These are phyloP conservation scores for Ballota nigra DNA, from an alignment of 257 asterid genomes.

Conservation along the genomic window DNA sequence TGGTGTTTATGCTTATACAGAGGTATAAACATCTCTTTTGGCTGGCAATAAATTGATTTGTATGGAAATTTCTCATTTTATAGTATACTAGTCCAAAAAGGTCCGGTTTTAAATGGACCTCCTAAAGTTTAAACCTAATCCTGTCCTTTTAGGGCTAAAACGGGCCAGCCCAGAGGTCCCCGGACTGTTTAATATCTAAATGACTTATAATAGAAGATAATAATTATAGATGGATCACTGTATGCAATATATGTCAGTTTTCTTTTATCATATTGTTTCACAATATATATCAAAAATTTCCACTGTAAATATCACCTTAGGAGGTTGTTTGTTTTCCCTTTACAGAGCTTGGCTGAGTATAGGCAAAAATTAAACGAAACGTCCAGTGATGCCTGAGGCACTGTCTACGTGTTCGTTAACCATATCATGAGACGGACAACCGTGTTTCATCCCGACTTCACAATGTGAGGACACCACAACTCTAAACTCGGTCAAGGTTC, in stretches of 20 bases:
- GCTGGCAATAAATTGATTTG: background rate
- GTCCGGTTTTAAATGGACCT: no score
- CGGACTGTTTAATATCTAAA: no score
- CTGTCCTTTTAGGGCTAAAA: background rate
- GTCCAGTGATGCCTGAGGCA: constrained; percentile 9
- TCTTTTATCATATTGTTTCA: background rate
- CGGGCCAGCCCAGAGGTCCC: no score
- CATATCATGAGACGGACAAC: background rate
- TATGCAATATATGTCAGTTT: no score
- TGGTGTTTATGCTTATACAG: constrained; percentile 87
- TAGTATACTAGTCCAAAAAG: background rate
- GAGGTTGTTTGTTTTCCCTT: constrained; percentile 2
- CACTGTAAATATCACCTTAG: background rate
- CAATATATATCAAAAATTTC: background rate
- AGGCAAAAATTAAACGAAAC: constrained; percentile 54
- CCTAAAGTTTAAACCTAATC: no score
- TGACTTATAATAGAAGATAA: background rate
- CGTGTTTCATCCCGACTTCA: background rate
- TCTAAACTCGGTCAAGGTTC: background rate
- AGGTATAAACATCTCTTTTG: constrained; percentile 46
- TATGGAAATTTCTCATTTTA: background rate
- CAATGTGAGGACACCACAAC: background rate
- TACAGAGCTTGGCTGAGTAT: constrained; percentile 65
- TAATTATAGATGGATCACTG: no score
- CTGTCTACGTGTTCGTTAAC: background rate